phyloP scores from a whole-genome alignment of 208 protist species.

The Leishmania amazonensis region DNA sequence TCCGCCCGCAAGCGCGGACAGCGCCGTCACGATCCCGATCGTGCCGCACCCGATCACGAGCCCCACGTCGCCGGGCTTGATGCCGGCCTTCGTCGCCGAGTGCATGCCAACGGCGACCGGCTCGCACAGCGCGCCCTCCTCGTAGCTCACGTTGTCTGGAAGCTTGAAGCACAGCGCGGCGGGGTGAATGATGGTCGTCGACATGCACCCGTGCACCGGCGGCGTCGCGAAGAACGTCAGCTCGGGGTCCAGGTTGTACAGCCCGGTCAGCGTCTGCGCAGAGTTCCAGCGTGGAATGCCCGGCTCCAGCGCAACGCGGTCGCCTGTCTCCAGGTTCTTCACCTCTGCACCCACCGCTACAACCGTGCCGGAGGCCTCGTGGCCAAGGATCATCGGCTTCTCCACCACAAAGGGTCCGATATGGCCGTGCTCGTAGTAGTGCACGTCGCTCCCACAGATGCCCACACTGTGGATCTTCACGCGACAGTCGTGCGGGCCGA shows the following conservation, averaged over 20 bases:
- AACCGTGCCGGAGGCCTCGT: slow-evolving; percentile 67
- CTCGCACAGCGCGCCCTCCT: slow-evolving; percentile 74
- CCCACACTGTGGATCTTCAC: slow-evolving; percentile 63
- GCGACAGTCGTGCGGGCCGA: slow-evolving; percentile 51
- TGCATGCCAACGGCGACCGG: slow-evolving; percentile 63
- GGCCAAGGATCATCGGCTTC: slow-evolving; percentile 69
- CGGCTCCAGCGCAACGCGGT: slow-evolving; percentile 75
- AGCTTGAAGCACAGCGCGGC: slow-evolving; percentile 66
- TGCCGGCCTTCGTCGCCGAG: slow-evolving; percentile 51
- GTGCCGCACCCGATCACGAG: slow-evolving; percentile 43
- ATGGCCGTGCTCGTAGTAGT: slow-evolving; percentile 66
- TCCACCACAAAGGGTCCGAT: slow-evolving; percentile 61
- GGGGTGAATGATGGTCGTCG: slow-evolving; percentile 55
- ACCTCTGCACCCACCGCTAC: slow-evolving; percentile 50
- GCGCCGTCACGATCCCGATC: slow-evolving; percentile 55
- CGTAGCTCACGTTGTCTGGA: slow-evolving; percentile 63
- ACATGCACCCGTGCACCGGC: slow-evolving; percentile 59
- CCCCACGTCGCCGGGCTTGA: slow-evolving; percentile 43
- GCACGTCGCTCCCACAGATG: slow-evolving; percentile 76
- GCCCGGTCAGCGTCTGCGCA: slow-evolving; percentile 47
- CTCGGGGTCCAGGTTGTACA: slow-evolving; percentile 79
- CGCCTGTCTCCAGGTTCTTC: slow-evolving; percentile 53
- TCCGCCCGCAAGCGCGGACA: slow-evolving; percentile 45
- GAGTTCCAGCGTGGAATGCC: slow-evolving; percentile 67
- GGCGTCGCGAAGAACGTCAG: slow-evolving; percentile 77